Conservation (phyloP, 768 basidiomycete species). For the Hypsizygus marmoreus region DNA sequence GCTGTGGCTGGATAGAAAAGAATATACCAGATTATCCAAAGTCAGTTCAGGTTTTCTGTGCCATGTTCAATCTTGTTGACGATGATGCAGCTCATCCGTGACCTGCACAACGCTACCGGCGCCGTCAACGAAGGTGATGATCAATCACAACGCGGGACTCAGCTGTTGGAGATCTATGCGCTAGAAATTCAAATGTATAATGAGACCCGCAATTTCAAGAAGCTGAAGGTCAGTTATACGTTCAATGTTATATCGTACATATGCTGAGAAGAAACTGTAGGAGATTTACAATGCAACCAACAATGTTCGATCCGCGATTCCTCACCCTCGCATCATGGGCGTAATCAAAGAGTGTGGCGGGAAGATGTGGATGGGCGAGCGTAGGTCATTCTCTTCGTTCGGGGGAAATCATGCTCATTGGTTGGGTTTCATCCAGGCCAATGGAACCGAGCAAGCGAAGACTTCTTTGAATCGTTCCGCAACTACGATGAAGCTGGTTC, state of each 20-base stretch:
- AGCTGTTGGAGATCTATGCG: constrained; percentile 95
- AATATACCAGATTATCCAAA: constrained; percentile 81
- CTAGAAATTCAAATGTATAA: constrained; percentile 99
- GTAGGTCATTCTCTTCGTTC: constrained; percentile 41
- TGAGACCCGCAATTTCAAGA: constrained; percentile 93
- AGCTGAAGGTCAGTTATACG: constrained; percentile 69
- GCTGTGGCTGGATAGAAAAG: constrained; percentile 93
- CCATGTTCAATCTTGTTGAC: no score
- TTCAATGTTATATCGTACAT: background rate
- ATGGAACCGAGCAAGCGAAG: constrained; percentile 96
- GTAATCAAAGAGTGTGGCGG: constrained; percentile 99
- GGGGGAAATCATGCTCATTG: background rate
- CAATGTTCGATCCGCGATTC: constrained; percentile 91
- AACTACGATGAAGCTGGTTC: constrained; percentile 99
- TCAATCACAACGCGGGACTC: constrained; percentile 91
- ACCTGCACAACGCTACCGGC: constrained; percentile 69
- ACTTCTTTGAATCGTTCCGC: constrained; percentile 98
- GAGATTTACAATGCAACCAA: constrained; percentile 97
- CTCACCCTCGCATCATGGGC: constrained; percentile 98
- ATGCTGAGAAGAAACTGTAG: constrained; percentile 38
- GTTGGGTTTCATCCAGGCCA: constrained; percentile 57
- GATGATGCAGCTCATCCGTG: constrained; percentile 66
- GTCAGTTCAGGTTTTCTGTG: no score
- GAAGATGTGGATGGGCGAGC: constrained; percentile 99
- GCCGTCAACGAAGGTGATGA: constrained; percentile 67